These are phyloP conservation scores for Ceratobasidium sp. DNA, from an alignment of 1,284 basidiomycete species.

Conservation along the genomic window DNA sequence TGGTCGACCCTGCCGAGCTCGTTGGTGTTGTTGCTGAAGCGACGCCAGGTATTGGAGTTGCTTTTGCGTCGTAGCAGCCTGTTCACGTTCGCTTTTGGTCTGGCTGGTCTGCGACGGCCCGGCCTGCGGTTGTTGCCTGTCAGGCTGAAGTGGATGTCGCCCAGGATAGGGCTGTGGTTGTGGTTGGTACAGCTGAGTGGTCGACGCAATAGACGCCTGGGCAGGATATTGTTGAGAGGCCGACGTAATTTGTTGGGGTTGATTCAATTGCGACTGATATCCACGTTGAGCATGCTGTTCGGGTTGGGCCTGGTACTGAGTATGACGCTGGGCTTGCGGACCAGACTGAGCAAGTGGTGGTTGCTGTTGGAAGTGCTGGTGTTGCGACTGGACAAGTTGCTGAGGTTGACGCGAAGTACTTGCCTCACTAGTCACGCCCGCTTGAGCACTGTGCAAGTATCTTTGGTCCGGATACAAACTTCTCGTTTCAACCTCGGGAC, in stretches of 20 bases:
- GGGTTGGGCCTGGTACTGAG: not conserved
- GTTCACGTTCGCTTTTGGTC: slow-evolving; percentile 9
- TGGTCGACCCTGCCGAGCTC: not conserved
- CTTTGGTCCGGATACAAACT: not conserved
- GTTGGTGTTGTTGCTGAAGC: slow-evolving; percentile 12
- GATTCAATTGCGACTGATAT: not conserved
- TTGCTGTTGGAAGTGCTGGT: not conserved
- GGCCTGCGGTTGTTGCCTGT: not conserved
- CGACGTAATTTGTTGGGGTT: not conserved
- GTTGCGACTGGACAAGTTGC: not conserved
- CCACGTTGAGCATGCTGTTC: not conserved
- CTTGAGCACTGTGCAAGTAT: not conserved
- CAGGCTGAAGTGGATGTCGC: slow-evolving; percentile 15
- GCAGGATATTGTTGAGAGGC: not conserved
- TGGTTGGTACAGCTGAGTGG: not conserved
- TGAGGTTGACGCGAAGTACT: not conserved
- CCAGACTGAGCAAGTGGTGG: not conserved
- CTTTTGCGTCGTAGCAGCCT: slow-evolving; percentile 5
- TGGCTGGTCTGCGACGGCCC: not conserved
- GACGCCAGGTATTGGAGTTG: slow-evolving; percentile 5
- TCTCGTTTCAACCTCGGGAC: slow-evolving; percentile 2
- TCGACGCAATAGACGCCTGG: not conserved
- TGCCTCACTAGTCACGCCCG: not conserved
- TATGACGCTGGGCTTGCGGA: not conserved
- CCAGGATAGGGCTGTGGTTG: not conserved